A percentile compares a stretch with the other conserved stretches of the same genome.
Evolutionary conservation across 2,329 filamentous ascomycete genomes (phyloP).

Genomic region (Macroventuria anomochaeta): DNA sequence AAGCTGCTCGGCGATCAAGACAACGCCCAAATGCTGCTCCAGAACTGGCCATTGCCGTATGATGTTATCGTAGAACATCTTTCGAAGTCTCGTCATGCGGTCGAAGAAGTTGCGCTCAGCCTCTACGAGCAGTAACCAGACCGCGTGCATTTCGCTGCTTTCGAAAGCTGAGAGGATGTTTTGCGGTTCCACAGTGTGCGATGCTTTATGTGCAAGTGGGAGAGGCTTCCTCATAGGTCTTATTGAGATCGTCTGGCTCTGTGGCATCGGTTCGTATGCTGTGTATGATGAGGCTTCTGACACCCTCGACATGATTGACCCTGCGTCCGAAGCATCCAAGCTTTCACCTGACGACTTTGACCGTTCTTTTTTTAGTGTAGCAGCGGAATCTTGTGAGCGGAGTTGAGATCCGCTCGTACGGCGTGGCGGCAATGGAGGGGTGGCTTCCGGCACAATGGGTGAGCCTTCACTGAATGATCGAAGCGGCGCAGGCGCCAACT

Average conservation of each 20-base stretch:
- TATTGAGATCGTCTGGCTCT: slow-evolving; percentile 4
- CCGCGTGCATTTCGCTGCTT: slow-evolving; percentile 27
- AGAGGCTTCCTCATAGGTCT: slow-evolving; percentile 19
- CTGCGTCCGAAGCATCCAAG: slow-evolving; percentile 6
- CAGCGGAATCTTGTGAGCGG: not conserved
- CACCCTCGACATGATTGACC: slow-evolving; percentile 17
- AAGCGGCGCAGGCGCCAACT: slow-evolving; percentile 1
- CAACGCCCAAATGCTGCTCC: slow-evolving; percentile 32
- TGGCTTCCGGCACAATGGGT: not conserved
- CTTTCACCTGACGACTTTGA: slow-evolving; percentile 22
- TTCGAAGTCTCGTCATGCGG: slow-evolving; percentile 31
- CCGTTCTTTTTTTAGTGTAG: slow-evolving; percentile 1
- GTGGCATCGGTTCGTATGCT: slow-evolving; percentile 6
- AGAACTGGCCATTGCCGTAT: slow-evolving; percentile 37
- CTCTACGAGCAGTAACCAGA: slow-evolving; percentile 32
- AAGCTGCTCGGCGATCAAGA: slow-evolving; percentile 29
- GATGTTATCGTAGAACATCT: slow-evolving; percentile 37
- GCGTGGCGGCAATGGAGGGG: slow-evolving; percentile 31
- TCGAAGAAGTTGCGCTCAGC: slow-evolving; percentile 36
- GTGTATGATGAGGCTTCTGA: slow-evolving; percentile 30
- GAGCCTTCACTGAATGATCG: slow-evolving; percentile 19
- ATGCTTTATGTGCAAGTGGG: slow-evolving; percentile 22
- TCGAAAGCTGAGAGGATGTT: slow-evolving; percentile 4
- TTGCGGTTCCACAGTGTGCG: slow-evolving; percentile 13
- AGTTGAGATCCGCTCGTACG: slow-evolving; percentile 21